phyloP scores from a whole-genome alignment of 192 early-diverging fungal genomes.

The Coemansia sp. region DNA sequence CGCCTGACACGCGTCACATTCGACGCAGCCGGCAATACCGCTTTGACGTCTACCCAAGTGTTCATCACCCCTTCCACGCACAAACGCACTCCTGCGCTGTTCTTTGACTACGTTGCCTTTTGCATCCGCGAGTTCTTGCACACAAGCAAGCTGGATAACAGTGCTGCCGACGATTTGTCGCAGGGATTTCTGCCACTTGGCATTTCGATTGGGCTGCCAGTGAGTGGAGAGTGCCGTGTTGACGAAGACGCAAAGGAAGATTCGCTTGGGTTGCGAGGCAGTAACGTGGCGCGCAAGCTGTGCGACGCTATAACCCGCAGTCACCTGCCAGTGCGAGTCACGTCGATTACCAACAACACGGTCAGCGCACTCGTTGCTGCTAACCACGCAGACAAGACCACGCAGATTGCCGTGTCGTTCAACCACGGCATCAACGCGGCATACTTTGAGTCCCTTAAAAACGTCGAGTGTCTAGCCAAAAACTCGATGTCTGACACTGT shows the following conservation, averaged over 20 bases:
- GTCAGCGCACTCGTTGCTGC: slow-evolving; percentile 87
- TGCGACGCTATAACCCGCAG: slow-evolving; percentile 65
- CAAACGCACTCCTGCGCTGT: slow-evolving; percentile 21
- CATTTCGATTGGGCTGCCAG: slow-evolving; percentile 91
- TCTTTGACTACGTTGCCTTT: slow-evolving; percentile 82
- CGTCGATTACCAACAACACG: slow-evolving; percentile 89
- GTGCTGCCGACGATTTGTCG: not conserved
- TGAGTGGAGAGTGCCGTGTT: slow-evolving; percentile 64
- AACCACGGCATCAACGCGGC: slow-evolving; percentile 96
- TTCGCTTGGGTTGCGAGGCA: slow-evolving; percentile 59
- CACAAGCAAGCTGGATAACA: slow-evolving; percentile 12
- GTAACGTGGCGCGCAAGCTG: slow-evolving; percentile 67
- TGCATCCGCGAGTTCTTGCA: slow-evolving; percentile 73
- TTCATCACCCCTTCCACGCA: slow-evolving; percentile 52
- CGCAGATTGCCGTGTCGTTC: slow-evolving; percentile 73
- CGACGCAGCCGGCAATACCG: slow-evolving; percentile 52
- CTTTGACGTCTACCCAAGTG: slow-evolving; percentile 58
- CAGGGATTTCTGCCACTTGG: slow-evolving; percentile 53
- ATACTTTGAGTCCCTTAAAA: slow-evolving; percentile 96
- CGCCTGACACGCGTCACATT: slow-evolving; percentile 79
- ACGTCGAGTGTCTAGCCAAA: slow-evolving; percentile 78
- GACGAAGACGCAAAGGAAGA: slow-evolving; percentile 43
- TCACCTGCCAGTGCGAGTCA: slow-evolving; percentile 72
- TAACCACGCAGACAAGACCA: slow-evolving; percentile 70
- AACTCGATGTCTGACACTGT: slow-evolving; percentile 73